Percentiles rank a stretch among this genome's conserved stretches.
These are phyloP conservation scores for Erysimum cheiri DNA, from an alignment of 441 rosid genomes.

Conservation along the genomic window DNA sequence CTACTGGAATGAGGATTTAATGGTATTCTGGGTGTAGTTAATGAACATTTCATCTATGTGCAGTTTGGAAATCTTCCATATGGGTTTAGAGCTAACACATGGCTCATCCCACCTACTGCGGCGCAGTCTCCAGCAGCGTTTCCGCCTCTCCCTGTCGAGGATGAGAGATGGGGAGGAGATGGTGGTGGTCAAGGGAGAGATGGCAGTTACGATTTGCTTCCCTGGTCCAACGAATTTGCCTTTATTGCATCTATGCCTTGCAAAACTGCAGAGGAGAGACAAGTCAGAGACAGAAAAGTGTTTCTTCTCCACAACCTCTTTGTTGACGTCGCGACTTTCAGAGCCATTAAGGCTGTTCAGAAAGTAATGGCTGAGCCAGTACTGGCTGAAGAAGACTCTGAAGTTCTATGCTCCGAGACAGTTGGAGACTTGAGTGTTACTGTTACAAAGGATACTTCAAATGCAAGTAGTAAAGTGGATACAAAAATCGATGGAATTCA, in stretches of 20 bases:
- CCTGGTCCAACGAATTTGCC: constrained; percentile 66
- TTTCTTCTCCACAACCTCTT: constrained; percentile 76
- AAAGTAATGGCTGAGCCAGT: constrained; percentile 51
- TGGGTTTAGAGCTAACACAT: constrained; percentile 81
- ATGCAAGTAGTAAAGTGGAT: constrained; percentile 69
- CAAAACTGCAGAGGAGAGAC: constrained; percentile 74
- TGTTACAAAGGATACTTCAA: constrained; percentile 53
- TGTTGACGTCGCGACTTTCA: constrained; percentile 67
- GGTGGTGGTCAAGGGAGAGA: constrained; percentile 80
- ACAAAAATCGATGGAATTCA: constrained; percentile 72
- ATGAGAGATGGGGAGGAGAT: constrained; percentile 74
- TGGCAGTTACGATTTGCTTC: constrained; percentile 60
- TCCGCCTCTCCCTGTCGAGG: constrained; percentile 68
- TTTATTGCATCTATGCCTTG: constrained; percentile 75
- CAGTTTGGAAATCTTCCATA: constrained; percentile 87
- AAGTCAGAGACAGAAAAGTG: constrained; percentile 71
- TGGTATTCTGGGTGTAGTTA: constrained; percentile 15
- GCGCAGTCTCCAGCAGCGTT: constrained; percentile 61
- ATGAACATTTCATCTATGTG: constrained; percentile 23
- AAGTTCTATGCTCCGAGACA: constrained; percentile 50
- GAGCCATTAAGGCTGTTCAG: constrained; percentile 64
- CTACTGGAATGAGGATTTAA: constrained; percentile 26
- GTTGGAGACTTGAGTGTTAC: constrained; percentile 62
- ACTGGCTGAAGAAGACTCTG: constrained; percentile 37
- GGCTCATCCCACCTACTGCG: constrained; percentile 71